Conservation (phyloP, 1,284 basidiomycete genomes). For the Ceratobasidium sp. region DNA sequence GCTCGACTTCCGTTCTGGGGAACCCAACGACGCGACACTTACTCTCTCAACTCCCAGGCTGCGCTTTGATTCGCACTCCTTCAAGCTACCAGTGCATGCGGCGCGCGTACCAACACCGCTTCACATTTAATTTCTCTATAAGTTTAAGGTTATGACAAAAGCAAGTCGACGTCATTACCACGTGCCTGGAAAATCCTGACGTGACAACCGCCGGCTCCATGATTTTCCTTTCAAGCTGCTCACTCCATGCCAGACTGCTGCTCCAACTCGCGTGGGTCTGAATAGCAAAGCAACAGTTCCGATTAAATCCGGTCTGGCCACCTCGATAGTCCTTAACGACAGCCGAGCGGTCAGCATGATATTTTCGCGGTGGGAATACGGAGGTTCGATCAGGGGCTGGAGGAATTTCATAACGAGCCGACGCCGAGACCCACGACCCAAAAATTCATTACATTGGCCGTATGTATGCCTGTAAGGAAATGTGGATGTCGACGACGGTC, state of each 20-base stretch:
- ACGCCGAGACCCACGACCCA: not conserved
- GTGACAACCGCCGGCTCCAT: not conserved
- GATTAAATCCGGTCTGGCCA: not conserved
- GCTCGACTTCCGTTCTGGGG: no score
- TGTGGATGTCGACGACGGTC: not conserved
- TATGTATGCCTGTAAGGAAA: no score
- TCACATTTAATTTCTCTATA: no score
- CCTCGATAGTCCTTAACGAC: not conserved
- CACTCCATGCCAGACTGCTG: not conserved
- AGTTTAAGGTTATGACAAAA: not conserved
- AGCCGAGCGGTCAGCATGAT: not conserved
- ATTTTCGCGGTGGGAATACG: constrained; percentile 5
- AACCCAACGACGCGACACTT: no score
- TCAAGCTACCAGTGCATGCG: no score
- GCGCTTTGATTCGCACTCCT: no score
- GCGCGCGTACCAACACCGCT: no score
- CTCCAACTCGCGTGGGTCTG: not conserved
- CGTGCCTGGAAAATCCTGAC: not conserved
- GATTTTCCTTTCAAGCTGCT: not conserved
- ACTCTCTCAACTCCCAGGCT: no score
- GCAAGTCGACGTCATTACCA: not conserved
- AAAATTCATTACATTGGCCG: not conserved
- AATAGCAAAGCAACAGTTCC: not conserved
- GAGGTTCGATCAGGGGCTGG: not conserved
- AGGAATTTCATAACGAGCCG: not conserved